These are phyloP conservation scores for Lactuca sativa DNA, from an alignment of 129 eudicot species.

Conservation along the genomic window DNA sequence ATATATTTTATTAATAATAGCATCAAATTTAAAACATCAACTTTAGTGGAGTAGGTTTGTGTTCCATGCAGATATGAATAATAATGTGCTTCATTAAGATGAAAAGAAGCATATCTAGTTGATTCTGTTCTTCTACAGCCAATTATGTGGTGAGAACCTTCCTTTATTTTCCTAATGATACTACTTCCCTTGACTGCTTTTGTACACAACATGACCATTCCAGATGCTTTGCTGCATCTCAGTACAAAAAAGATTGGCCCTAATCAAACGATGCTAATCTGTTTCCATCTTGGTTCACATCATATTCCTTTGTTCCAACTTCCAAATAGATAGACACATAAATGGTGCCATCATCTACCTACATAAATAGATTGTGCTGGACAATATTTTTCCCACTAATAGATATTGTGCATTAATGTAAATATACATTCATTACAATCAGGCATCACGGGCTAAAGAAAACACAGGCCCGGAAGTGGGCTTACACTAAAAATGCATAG, in stretches of 20 bases:
- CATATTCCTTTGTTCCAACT: slow-evolving; percentile 17
- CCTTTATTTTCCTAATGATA: slow-evolving; percentile 28
- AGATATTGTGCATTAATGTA: too few species aligned
- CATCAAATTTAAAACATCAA: neutral
- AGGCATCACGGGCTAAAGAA: too few species aligned
- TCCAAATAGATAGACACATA: slow-evolving; percentile 1
- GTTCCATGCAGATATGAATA: slow-evolving; percentile 19
- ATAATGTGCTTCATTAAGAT: slow-evolving; percentile 32
- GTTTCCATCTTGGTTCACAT: slow-evolving; percentile 16
- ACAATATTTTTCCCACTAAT: too few species aligned
- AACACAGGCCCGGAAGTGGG: too few species aligned
- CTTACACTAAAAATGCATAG: too few species aligned
- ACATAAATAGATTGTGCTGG: neutral
- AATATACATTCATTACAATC: too few species aligned
- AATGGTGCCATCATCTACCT: neutral
- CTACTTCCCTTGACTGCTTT: slow-evolving; percentile 35
- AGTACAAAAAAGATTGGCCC: slow-evolving; percentile 16
- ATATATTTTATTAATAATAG: neutral
- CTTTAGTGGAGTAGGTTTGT: slow-evolving; percentile 29
- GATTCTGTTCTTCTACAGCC: slow-evolving; percentile 44
- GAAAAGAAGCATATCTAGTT: slow-evolving; percentile 7
- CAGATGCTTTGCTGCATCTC: slow-evolving; percentile 12
- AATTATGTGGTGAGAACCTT: slow-evolving; percentile 31
- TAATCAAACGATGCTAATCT: slow-evolving; percentile 14
- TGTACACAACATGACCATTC: slow-evolving; percentile 4